phyloP scores from a whole-genome alignment of 495 filamentous ascomycete species.

The Clohesyomyces aquaticus region DNA sequence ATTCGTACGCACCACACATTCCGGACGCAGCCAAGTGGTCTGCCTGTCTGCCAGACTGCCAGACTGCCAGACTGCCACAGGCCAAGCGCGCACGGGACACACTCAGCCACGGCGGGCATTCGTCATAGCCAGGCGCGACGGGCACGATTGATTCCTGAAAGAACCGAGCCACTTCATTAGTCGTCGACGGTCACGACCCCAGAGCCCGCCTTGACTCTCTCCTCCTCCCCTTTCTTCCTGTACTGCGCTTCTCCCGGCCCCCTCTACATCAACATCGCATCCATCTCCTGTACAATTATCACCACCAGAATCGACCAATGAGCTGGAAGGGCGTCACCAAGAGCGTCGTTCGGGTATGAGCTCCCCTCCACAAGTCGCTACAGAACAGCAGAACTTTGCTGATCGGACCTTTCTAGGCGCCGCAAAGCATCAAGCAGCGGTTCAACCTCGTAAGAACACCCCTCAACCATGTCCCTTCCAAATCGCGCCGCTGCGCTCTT shows the following conservation, averaged over 20 bases:
- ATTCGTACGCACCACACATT: not conserved
- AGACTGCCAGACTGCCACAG: conserved; percentile 19
- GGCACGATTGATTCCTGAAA: conserved; percentile 12
- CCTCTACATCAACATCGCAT: not conserved
- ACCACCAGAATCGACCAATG: conserved; percentile 57
- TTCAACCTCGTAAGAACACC: conserved; percentile 74
- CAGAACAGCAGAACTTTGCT: conserved; percentile 14
- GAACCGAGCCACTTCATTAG: conserved; percentile 20
- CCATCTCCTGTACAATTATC: not conserved
- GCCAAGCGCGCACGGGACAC: conserved; percentile 4
- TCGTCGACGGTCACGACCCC: conserved; percentile 4
- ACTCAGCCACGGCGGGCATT: conserved; percentile 37
- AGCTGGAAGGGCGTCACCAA: conserved; percentile 97
- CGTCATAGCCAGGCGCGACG: conserved; percentile 38
- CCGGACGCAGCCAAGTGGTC: not conserved
- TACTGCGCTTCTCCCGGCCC: not conserved
- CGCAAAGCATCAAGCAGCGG: conserved; percentile 84
- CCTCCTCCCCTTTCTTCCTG: not conserved
- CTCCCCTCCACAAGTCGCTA: conserved; percentile 2
- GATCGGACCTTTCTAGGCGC: conserved; percentile 63
- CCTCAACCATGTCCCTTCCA: not conserved
- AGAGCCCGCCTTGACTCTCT: conserved; percentile 5
- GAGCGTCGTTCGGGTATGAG: conserved; percentile 74
- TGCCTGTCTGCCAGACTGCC: not conserved
- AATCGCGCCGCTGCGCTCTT: conserved; percentile 1